Evolutionary conservation across 129 eudicot species (phyloP).

Genomic region (Artemisia argyi): DNA sequence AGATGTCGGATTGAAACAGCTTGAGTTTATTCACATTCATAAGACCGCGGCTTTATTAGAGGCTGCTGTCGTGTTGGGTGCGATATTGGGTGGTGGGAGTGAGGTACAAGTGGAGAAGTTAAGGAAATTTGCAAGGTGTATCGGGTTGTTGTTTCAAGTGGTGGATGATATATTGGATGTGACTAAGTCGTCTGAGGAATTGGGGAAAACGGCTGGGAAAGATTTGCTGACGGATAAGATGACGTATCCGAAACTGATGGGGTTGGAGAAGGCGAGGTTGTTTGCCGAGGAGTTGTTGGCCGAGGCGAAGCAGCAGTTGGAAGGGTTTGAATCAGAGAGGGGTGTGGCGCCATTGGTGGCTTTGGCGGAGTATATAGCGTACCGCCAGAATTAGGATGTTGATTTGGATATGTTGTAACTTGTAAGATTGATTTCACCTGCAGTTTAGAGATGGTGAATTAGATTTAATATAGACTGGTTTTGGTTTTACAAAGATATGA

Average conservation of each 20-base stretch:
- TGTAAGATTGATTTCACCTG: conserved; percentile 24
- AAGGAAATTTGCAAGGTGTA: conserved; percentile 63
- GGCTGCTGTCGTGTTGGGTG: conserved; percentile 74
- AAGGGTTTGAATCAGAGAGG: conserved; percentile 43
- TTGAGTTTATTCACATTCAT: conserved; percentile 73
- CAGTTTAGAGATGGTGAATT: conserved; percentile 9
- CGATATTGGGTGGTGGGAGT: conserved; percentile 70
- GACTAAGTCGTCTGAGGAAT: conserved; percentile 66
- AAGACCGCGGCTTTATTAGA: conserved; percentile 69
- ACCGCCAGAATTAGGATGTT: conserved; percentile 47
- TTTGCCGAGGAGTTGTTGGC: conserved; percentile 59
- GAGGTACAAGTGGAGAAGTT: conserved; percentile 55
- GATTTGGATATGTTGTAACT: background rate
- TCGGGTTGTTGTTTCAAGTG: conserved; percentile 72
- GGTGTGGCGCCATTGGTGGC: conserved; percentile 71
- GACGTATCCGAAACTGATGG: conserved; percentile 73
- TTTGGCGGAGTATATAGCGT: conserved; percentile 71
- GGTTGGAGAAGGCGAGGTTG: conserved; percentile 59
- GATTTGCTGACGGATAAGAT: conserved; percentile 57
- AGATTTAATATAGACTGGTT: conserved; percentile 10
- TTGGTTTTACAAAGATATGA: conserved; percentile 5
- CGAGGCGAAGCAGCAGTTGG: conserved; percentile 59
- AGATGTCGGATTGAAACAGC: conserved; percentile 48
- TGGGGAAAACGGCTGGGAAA: conserved; percentile 85
- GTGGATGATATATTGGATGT: conserved; percentile 81